phyloP scores from a whole-genome alignment of 1,284 basidiomycete species.

The Singerocomus rubriflavus region DNA sequence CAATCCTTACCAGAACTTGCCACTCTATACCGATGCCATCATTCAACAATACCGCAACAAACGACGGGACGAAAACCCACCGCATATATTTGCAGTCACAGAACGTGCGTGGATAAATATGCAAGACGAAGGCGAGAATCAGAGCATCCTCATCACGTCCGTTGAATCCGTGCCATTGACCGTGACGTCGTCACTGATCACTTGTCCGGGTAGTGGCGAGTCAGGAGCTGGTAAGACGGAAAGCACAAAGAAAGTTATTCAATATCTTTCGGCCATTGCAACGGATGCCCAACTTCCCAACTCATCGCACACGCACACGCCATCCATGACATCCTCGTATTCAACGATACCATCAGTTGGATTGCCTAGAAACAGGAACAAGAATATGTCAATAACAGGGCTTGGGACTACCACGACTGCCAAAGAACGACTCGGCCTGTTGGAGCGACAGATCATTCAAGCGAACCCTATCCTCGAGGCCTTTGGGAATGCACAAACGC shows the following conservation, averaged over 20 bases:
- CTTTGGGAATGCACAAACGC: constrained; percentile 98
- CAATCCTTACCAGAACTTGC: constrained; percentile 93
- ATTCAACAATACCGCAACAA: constrained; percentile 92
- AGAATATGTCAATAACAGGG: constrained; percentile 44
- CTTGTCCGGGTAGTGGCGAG: constrained; percentile 68
- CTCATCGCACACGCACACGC: constrained; percentile 59
- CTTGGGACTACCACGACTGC: constrained; percentile 48
- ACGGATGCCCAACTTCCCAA: constrained; percentile 69
- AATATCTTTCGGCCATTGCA: constrained; percentile 97
- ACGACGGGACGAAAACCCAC: constrained; percentile 92
- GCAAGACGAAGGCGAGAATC: constrained; percentile 95
- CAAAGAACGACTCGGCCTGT: constrained; percentile 76
- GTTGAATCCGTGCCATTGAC: constrained; percentile 31
- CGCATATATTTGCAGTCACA: constrained; percentile 97
- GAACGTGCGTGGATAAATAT: constrained; percentile 99
- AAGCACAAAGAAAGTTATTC: constrained; percentile 99
- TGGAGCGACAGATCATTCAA: constrained; percentile 96
- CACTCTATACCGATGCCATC: constrained; percentile 92
- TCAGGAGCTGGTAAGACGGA: constrained; percentile 99
- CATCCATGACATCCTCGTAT: constrained; percentile 45
- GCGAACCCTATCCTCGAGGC: constrained; percentile 98
- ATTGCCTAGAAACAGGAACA: constrained; percentile 52
- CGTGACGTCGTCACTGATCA: constrained; percentile 1
- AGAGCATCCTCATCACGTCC: constrained; percentile 97
- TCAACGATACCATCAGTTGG: constrained; percentile 55